These are phyloP conservation scores for Xylariaceae sp. DNA, from an alignment of 2,329 filamentous ascomycete genomes.

Conservation along the genomic window DNA sequence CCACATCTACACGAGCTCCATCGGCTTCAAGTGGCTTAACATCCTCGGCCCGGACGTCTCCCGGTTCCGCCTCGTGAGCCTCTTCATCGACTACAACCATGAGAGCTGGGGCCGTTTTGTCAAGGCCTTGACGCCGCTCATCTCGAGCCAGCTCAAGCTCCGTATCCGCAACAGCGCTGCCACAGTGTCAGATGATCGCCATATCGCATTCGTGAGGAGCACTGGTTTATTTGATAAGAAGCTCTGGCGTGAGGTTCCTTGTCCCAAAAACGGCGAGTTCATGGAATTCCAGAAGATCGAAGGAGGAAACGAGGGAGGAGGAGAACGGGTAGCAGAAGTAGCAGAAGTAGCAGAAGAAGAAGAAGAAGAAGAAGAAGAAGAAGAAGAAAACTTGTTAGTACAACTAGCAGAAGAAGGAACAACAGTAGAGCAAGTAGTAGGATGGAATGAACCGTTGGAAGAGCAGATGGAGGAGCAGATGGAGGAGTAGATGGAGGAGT, in stretches of 20 bases:
- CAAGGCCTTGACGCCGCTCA: slow-evolving; percentile 9
- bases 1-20: slow-evolving; percentile 17
- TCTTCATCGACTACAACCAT: slow-evolving; percentile 18
- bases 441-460: too few species aligned
- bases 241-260: slow-evolving; percentile 7
- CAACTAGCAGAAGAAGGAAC: too few species aligned
- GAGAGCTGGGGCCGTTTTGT: slow-evolving; percentile 12
- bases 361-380: too few species aligned
- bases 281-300: slow-evolving; percentile 12
- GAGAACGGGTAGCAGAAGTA: too few species aligned
- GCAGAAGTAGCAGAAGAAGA: too few species aligned
- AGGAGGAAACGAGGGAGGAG: too few species aligned
- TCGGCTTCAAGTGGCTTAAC: slow-evolving; percentile 17
- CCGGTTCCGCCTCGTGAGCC: slow-evolving; percentile 15
- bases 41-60: slow-evolving; percentile 17
- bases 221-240: slow-evolving; percentile 9
- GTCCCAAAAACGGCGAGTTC: not conserved
- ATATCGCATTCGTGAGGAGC: not conserved
- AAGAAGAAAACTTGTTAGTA: too few species aligned
- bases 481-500: too few species aligned
- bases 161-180: slow-evolving; percentile 17
- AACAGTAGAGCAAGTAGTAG: too few species aligned
- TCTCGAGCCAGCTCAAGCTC: slow-evolving; percentile 13
- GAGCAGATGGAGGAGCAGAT: too few species aligned
- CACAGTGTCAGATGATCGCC: slow-evolving; percentile 1